Base-by-base conservation (phyloP, 1,139 yeast species). In the Pichia sp. region DNA sequence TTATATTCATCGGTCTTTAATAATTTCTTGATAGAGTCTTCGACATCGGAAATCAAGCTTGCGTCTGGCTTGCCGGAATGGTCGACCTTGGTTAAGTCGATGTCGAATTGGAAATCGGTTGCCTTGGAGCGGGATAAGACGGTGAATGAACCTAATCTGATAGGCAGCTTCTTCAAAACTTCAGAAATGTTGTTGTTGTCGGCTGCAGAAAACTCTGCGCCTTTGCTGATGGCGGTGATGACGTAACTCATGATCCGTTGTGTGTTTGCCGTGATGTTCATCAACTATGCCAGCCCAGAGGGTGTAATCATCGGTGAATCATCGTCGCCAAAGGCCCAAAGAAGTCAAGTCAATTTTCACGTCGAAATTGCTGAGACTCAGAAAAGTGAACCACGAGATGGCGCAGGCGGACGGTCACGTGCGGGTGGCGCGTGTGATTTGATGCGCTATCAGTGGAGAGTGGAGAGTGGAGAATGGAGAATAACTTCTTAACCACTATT, bases 81-180 rank as follows among this genome's bases (percentile, higher is more conserved):
- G 6, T 47, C 48, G 9, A 51, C 42, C 35, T 50, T 52, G 7
- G 54, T 45, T 4, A 58, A 36, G 36, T 61, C 61, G n/a, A 54
- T 44, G 11, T 55, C 54, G 6, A 65, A 55, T 17, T 51, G 45
- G 46, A 61, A 67, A 42, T 70, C 73, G 27, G 62, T 58, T 2
- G 68, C 72, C 47, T 67, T 63, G 18, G 56, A 55, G 8, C 53
- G 52, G 40, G 67, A 59, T 18, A 69, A 53, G 3, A 58, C 59
- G 8, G 50, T 52, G 4, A 60, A 57, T 2, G 55, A 42, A 8
- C 52, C 46, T 21, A 67, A 40, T 42, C 54, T 54, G 8, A 67
- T 36, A 1, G 69, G 67, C 4, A 68, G 53, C 0, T 57, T 45
- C 19, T 56, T 54, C 15, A 69, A 34, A 27, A 62, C 53, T 5